These are phyloP conservation scores for Radiomyces spectabilis DNA, from an alignment of 192 early-diverging fungal species.

Conservation along the genomic window DNA sequence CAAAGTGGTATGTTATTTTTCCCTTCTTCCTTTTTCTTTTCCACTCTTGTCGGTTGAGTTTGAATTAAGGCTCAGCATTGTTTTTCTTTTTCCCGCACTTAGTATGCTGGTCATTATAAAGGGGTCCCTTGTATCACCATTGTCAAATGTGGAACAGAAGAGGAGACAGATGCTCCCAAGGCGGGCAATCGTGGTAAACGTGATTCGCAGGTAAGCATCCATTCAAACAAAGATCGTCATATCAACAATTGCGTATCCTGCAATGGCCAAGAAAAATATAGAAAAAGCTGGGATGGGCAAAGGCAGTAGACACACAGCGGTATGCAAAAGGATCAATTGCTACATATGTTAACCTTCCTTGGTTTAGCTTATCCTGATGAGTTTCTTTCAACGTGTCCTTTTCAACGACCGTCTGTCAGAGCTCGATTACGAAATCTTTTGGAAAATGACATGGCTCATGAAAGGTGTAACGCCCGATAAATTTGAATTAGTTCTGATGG, in stretches of 20 bases:
- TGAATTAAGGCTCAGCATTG: too few species aligned
- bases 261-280: too few species aligned
- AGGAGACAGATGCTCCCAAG: constrained; percentile 59
- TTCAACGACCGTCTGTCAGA: constrained; percentile 83
- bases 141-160: constrained; percentile 70
- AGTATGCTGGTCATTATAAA: constrained; percentile 66
- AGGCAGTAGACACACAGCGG: too few species aligned
- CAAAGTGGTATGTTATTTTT: constrained; percentile 48
- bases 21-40: constrained; percentile 8
- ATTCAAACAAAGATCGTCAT: background rate
- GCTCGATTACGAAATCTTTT: constrained; percentile 88
- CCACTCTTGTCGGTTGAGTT: background rate
- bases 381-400: constrained; percentile 74
- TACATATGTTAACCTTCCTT: constrained; percentile 21
- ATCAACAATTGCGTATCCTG: too few species aligned
- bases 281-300: too few species aligned
- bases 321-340: too few species aligned
- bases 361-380: constrained; percentile 83
- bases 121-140: constrained; percentile 56
- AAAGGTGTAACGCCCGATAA: constrained; percentile 78
- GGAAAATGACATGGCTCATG: constrained; percentile 70
- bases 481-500: constrained; percentile 73
- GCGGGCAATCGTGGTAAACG: constrained; percentile 92
- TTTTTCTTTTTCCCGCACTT: background rate
- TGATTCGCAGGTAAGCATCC: constrained; percentile 83